These are phyloP conservation scores for Saccharomyces hybrid DNA, from an alignment of 1,139 yeast species.

Conservation along the genomic window DNA sequence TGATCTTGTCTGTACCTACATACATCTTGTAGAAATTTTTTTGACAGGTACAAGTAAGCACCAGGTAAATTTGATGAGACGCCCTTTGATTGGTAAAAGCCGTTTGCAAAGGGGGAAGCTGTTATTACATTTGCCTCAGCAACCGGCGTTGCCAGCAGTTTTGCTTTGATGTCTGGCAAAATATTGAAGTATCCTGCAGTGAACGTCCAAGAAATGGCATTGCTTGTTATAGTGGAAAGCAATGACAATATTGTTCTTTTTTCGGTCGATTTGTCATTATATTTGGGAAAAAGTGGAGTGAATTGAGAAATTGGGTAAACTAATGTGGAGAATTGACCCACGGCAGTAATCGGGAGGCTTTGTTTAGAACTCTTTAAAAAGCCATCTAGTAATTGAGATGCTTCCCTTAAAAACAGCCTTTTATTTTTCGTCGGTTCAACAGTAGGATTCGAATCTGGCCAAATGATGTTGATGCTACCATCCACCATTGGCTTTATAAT, in stretches of 20 bases:
- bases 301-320: slow-evolving; percentile 91
- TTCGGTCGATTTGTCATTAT: slow-evolving; percentile 66
- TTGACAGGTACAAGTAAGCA: slow-evolving; percentile 76
- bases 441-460: slow-evolving; percentile 72
- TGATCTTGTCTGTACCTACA: slow-evolving; percentile 38
- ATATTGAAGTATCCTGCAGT: slow-evolving; percentile 97
- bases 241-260: slow-evolving; percentile 59
- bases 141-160: slow-evolving; percentile 53
- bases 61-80: slow-evolving; percentile 76
- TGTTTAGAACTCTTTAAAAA: slow-evolving; percentile 40
- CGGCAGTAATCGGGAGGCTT: slow-evolving; percentile 12
- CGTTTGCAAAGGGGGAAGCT: slow-evolving; percentile 89
- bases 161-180: slow-evolving; percentile 63
- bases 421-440: slow-evolving; percentile 64
- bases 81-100: slow-evolving; percentile 82
- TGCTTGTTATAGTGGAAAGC: slow-evolving; percentile 50
- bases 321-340: slow-evolving; percentile 45
- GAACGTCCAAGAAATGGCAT: slow-evolving; percentile 66
- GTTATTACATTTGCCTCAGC: slow-evolving; percentile 64
- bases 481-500: slow-evolving; percentile 48
- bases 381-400: slow-evolving; percentile 52
- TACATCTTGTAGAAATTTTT: slow-evolving; percentile 56
- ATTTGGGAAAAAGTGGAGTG: slow-evolving; percentile 58
- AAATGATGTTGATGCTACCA: slow-evolving; percentile 51
- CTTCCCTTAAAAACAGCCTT: slow-evolving; percentile 48